Conservation (phyloP, 2,329 filamentous ascomycete species). For the Fulvia fulva region DNA sequence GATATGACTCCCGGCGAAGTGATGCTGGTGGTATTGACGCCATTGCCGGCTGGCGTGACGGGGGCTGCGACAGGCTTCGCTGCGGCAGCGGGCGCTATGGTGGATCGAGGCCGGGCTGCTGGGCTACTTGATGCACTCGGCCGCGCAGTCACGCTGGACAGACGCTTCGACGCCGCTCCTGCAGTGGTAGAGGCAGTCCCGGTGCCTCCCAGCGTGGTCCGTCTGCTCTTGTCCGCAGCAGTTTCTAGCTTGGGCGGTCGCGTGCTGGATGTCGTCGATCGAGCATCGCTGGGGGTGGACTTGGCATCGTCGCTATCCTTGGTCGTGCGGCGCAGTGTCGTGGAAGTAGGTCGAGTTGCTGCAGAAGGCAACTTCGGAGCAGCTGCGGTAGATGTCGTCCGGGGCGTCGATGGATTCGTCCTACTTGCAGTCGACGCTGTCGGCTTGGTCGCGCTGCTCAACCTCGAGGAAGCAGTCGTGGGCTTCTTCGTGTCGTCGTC, state of each 20-base stretch:
- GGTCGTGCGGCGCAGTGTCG: neutral
- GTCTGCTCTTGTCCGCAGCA: slow-evolving; percentile 1
- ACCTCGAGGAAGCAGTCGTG: slow-evolving; percentile 5
- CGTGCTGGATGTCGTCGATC: neutral
- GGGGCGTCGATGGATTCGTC: neutral
- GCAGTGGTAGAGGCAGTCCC: slow-evolving; percentile 6
- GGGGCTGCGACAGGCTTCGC: neutral
- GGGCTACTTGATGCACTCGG: slow-evolving; percentile 1
- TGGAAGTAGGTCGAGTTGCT: neutral
- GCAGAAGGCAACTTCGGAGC: neutral
- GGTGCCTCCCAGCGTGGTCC: slow-evolving; percentile 12
- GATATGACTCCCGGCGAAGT: neutral
- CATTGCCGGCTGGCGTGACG: neutral
- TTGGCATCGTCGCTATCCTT: slow-evolving; percentile 5
- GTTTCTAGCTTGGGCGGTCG: slow-evolving; percentile 11
- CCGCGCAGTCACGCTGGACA: slow-evolving; percentile 6
- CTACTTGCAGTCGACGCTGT: neutral
- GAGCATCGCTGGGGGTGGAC: slow-evolving; percentile 7
- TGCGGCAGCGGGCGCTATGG: neutral
- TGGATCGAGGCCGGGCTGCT: slow-evolving; percentile 7
- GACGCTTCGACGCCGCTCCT: slow-evolving; percentile 10
- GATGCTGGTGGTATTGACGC: slow-evolving; percentile 7
- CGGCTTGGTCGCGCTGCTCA: slow-evolving; percentile 8
- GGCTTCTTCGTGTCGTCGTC: slow-evolving; percentile 15
- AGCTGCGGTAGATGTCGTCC: neutral